Percentiles rank a stretch among this genome's conserved stretches.
Evolutionary conservation across 1,284 basidiomycete genomes (phyloP).

Genomic region (Papiliotrema nemorosa): DNA sequence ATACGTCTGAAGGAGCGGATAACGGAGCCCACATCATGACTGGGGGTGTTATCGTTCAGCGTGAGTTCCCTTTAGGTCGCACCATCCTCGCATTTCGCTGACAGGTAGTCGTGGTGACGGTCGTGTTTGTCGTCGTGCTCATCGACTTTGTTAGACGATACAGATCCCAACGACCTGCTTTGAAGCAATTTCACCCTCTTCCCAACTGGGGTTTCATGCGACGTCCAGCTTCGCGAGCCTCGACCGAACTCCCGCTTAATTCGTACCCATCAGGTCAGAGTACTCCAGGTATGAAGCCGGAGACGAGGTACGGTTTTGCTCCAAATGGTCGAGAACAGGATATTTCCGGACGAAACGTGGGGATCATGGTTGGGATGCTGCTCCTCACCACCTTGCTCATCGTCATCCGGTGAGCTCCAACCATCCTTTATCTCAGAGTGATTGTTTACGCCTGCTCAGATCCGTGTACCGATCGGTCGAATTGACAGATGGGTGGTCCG

Average conservation of each 20-base stretch:
- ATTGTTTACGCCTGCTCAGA: conserved; percentile 9
- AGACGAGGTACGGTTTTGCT: neutral
- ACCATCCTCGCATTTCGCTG: neutral
- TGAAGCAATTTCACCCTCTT: neutral
- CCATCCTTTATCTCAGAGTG: neutral
- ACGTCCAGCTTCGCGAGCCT: neutral
- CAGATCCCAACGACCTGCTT: neutral
- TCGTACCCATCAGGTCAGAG: neutral
- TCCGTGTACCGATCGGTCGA: conserved; percentile 43
- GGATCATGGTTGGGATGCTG: conserved; percentile 12
- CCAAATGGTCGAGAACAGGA: neutral
- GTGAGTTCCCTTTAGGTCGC: conserved; percentile 5
- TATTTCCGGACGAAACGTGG: neutral
- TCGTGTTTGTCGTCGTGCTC: conserved; percentile 25
- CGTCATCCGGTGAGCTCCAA: conserved; percentile 26
- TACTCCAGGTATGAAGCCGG: neutral
- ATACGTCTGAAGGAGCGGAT: neutral
- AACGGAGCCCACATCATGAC: conserved; percentile 32
- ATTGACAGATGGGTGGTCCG: conserved; percentile 36
- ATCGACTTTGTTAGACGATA: neutral
- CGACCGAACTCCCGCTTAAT: neutral
- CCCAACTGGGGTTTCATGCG: neutral
- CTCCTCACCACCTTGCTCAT: conserved; percentile 31
- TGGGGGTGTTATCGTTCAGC: conserved; percentile 13
- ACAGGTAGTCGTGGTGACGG: conserved; percentile 26